These are phyloP conservation scores for Misopates orontium DNA, from an alignment of 257 asterid species.

Conservation along the genomic window DNA sequence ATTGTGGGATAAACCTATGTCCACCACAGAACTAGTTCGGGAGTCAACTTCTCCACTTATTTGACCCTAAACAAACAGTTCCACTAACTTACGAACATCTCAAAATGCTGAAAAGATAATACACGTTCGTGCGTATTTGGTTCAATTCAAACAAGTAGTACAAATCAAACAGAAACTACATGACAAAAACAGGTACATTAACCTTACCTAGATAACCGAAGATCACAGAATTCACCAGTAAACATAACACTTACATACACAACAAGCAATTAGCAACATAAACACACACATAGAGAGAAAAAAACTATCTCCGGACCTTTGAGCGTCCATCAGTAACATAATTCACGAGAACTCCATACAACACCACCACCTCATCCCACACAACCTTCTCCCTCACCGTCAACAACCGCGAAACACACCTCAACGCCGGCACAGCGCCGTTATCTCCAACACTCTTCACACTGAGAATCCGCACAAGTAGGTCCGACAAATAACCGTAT, in stretches of 20 bases:
- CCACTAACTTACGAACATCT: neutral
- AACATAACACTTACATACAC: conserved; percentile 7
- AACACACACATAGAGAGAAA: neutral
- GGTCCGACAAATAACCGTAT: conserved; percentile 48
- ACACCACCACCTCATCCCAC: conserved; percentile 63
- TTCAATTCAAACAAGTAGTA: neutral
- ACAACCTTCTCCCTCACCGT: conserved; percentile 49
- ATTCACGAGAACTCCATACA: conserved; percentile 51
- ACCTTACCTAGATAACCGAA: too few relatives aligned
- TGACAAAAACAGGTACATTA: neutral
- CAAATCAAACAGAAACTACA: neutral
- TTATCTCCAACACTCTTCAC: conserved; percentile 44
- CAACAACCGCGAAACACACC: conserved; percentile 56
- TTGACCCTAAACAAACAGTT: neutral
- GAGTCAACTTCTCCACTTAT: neutral
- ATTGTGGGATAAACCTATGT: neutral
- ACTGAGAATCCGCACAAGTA: conserved; percentile 43
- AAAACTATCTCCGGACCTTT: conserved; percentile 44
- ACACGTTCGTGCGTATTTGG: neutral
- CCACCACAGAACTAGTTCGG: neutral
- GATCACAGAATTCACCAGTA: neutral
- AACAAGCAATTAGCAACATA: neutral
- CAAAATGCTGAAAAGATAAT: conserved; percentile 11
- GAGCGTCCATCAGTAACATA: conserved; percentile 57
- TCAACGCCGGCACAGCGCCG: conserved; percentile 65